Evolutionary conservation across 1,284 basidiomycete species (phyloP).

Genomic region (Volvariella volvacea): DNA sequence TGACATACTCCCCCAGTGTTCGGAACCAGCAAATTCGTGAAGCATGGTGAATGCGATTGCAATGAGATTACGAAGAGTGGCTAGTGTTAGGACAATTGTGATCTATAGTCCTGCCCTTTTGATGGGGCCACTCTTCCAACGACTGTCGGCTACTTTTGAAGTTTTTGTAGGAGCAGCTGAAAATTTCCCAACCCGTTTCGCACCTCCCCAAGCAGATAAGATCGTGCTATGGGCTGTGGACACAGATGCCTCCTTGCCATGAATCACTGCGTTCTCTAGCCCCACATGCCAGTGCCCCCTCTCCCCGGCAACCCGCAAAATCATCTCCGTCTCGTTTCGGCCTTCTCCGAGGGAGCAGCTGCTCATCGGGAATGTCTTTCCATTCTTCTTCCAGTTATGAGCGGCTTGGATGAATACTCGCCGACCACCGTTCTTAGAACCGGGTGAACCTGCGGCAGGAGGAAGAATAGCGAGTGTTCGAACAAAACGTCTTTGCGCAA

Average conservation of each 20-base stretch:
- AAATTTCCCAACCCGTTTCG: conserved; percentile 13
- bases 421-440: conserved; percentile 11
- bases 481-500: conserved; percentile 27
- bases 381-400: conserved; percentile 26
- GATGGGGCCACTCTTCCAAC: conserved; percentile 23
- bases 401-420: conserved; percentile 34
- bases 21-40: no score
- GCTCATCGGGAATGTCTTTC: conserved; percentile 25
- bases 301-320: conserved; percentile 28
- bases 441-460: conserved; percentile 11
- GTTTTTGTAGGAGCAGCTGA: background rate
- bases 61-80: no score
- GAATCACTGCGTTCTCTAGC: conserved; percentile 24
- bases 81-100: no score
- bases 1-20: no score
- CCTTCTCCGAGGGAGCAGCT: conserved; percentile 26
- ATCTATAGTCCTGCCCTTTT: background rate
- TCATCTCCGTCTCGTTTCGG: conserved; percentile 28
- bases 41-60: no score
- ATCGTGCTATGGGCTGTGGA: conserved; percentile 15
- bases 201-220: conserved; percentile 18
- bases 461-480: conserved; percentile 29
- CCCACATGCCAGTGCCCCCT: conserved; percentile 35
- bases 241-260: conserved; percentile 19
- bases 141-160: conserved; percentile 10